Conservation (phyloP, 495 filamentous ascomycete species). For the Talaromyces ruber region DNA sequence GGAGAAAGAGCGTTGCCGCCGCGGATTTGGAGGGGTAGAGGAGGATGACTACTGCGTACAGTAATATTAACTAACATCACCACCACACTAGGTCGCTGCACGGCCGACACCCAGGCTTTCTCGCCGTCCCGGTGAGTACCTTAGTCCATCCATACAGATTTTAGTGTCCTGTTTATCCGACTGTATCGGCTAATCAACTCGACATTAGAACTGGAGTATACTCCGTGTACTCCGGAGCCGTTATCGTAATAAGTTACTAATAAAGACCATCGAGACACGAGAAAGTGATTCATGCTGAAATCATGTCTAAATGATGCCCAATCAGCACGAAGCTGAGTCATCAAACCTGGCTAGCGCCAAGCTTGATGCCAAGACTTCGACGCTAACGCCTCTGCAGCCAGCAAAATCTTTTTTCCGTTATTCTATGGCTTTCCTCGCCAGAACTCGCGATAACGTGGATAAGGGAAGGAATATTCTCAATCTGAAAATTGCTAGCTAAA, state of each 20-base stretch:
- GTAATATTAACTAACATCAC: neutral
- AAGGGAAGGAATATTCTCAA: neutral
- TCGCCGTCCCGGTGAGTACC: neutral
- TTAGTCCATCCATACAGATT: neutral
- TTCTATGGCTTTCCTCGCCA: neutral
- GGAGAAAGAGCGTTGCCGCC: neutral
- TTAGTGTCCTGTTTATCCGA: neutral
- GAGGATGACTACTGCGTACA: neutral
- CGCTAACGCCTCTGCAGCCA: neutral
- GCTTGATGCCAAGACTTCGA: neutral
- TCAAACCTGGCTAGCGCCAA: neutral
- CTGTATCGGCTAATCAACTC: neutral
- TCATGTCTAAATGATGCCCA: neutral
- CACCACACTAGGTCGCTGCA: neutral
- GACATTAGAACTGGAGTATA: neutral
- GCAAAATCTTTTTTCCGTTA: constrained; percentile 7
- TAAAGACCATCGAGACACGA: neutral
- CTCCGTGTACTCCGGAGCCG: neutral
- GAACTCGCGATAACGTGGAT: neutral
- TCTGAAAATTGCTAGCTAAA: too few relatives aligned
- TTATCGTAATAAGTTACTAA: neutral
- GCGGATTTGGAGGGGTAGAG: constrained; percentile 2
- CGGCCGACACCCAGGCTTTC: neutral
- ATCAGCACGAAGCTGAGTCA: neutral
- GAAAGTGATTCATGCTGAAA: neutral